Conservation (phyloP, 768 basidiomycete genomes). For the Hydnum rufescens region DNA sequence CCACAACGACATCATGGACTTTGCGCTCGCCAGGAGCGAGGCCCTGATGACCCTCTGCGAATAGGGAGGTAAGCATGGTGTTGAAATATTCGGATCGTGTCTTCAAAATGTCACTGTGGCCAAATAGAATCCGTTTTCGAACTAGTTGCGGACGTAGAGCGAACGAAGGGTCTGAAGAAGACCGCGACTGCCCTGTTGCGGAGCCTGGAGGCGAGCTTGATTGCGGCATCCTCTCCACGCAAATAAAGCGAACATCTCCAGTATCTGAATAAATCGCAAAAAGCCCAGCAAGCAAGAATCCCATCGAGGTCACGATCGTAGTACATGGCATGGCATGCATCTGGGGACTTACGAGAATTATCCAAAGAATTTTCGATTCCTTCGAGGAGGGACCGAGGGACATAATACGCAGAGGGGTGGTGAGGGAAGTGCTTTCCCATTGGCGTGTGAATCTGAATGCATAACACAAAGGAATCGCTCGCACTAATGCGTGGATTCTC, state of each 20-base stretch:
- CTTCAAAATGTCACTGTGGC: constrained; percentile 56
- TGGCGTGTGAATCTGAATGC: constrained; percentile 52
- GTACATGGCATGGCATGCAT: constrained; percentile 3
- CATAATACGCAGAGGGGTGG: constrained; percentile 42
- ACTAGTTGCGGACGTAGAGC: constrained; percentile 20
- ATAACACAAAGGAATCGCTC: constrained; percentile 51
- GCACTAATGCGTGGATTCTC: constrained; percentile 37
- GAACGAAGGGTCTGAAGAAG: constrained; percentile 24
- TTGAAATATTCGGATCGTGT: constrained; percentile 62
- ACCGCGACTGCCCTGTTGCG: background rate
- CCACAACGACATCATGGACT: constrained; percentile 44
- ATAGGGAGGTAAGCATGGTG: constrained; percentile 51
- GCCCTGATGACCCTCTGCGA: constrained; percentile 31
- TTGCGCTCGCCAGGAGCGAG: constrained; percentile 29
- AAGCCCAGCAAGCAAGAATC: too few species aligned
- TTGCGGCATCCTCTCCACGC: constrained; percentile 30
- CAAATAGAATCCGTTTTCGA: constrained; percentile 56
- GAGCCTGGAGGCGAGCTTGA: constrained; percentile 10
- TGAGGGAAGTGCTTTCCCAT: constrained; percentile 35
- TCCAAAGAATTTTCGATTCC: constrained; percentile 54
- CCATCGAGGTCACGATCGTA: too few species aligned
- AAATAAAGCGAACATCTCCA: constrained; percentile 59
- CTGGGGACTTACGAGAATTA: constrained; percentile 34
- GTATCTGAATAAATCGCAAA: constrained; percentile 26
- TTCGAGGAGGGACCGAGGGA: constrained; percentile 45